These are phyloP conservation scores for Cystobasidium ongulense DNA, from an alignment of 768 basidiomycete species.

Conservation along the genomic window DNA sequence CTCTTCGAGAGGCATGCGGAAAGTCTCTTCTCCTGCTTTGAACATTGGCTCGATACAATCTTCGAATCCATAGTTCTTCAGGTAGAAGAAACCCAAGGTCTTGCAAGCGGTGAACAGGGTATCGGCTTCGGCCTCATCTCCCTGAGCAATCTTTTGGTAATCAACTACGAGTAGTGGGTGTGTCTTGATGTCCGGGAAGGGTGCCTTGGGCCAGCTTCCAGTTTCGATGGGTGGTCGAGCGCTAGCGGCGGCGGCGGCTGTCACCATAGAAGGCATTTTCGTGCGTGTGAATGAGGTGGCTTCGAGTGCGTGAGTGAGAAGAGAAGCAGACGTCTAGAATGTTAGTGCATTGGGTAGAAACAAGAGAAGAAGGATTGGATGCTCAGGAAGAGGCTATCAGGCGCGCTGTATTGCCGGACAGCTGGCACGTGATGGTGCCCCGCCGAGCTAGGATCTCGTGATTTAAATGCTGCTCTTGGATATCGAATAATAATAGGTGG, in stretches of 20 bases:
- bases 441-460: no score
- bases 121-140: conserved; percentile 50
- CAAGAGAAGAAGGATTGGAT: no score
- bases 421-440: no score
- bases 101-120: conserved; percentile 56
- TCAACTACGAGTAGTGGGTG: conserved; percentile 56
- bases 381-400: no score
- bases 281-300: no score
- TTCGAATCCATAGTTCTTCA: conserved; percentile 56
- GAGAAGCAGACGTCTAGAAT: no score
- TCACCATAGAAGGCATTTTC: background rate
- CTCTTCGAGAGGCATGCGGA: conserved; percentile 54
- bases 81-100: conserved; percentile 61
- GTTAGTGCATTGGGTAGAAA: no score
- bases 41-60: conserved; percentile 51
- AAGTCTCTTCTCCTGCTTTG: conserved; percentile 53
- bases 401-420: no score
- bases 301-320: no score
- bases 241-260: background rate
- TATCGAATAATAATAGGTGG: no score
- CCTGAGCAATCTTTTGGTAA: conserved; percentile 50
- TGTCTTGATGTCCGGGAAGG: conserved; percentile 54
- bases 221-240: background rate
- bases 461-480: no score
- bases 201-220: conserved; percentile 36